Evolutionary conservation across 805 yeast genomes (phyloP), one percentile per base, ranked within the genome.

Genomic region (Cyberlindnera xylosilytica): DNA sequence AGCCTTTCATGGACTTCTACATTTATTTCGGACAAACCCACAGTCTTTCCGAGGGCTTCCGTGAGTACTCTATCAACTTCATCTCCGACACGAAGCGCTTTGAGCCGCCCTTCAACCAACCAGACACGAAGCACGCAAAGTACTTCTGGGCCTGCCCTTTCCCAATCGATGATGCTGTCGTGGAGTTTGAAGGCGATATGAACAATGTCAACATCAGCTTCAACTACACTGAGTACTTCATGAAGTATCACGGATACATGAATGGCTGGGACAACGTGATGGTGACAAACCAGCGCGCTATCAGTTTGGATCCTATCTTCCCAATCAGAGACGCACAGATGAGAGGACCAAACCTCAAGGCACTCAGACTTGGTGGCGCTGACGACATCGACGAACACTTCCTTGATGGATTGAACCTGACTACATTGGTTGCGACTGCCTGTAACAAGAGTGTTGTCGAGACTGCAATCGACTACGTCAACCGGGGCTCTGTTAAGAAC

Each of bases 11-110:
- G 15, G 20, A n/a, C 29, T n/a, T 34, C 37, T 9, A 16, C 28
- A 22, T 20, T 18, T 11, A 13, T 18, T 15, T 24, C 5, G 11
- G 17, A 8, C n/a, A 16, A 4, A 15, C 12, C 9, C 8, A 11
- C 13, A 8, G 4, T 29, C 7, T 7, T 18, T 6, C n/a, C 6
- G 19, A 29, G 12, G 32, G 19, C 16, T 34, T 19, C 18, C 17
- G 13, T 6, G 37, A 34, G 26, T 34, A 23, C 29, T n/a, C 29
- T 6, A 34, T 34, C 37, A 34, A 34, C 29, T 22, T 22, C 29
- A 22, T 10, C 20, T 10, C 20, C 28, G 13, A 22, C 13, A n/a
- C 17, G 7, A 17, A 20, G 37, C 19, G 19, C 6, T 29, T 15
- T 12, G 6, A n/a, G 15, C 16, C 16, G 9, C 19, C 19, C n/a